Evolutionary conservation across 345 rosid genomes (phyloP), one percentile per base, ranked within the genome.

Genomic region (Populus euphratica): DNA sequence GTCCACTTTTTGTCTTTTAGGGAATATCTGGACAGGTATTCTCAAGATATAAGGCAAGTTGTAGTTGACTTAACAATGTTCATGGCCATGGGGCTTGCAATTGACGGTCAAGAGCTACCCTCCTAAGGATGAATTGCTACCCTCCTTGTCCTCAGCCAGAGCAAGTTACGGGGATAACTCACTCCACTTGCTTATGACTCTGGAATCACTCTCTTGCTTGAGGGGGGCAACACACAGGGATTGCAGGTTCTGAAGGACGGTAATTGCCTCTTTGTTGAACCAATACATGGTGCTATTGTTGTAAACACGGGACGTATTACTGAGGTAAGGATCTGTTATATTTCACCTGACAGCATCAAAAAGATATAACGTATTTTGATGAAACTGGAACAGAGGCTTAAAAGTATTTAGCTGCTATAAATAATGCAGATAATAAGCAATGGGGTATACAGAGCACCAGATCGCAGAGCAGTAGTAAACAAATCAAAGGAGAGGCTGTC

Each of bases 401-500:
- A 2, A 31, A 31, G 33, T 31, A 31, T 31, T 31, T 23, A 38
- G 25, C 1, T 2, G 18, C 2, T 4, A 25, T 2, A 27, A 56
- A n/a, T 16, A 9, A 56, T 73, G 76, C 77, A 78, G 83, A 76
- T 71, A 25, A 74, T 74, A 75, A 82, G 85, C 70, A 82, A 82
- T 63, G 79, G 82, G 43, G 76, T 63, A 41, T 78, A 67, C 74
- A 67, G 61, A 67, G 82, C 82, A 35, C 81, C 77, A 36, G 79
- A 78, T 5, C 77, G 75, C 50, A 75, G 85, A 62, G 80, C 74
- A 3, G 73, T 72, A 59, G 85, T 75, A 59, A 82, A 75, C 76
- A 78, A 78, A 10, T 63, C 49, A 16, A 75, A 47, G 38, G 85
- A 75, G 72, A 82, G 88, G 54, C 63, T 67, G 38, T 86, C 83